Evolutionary conservation across 257 asterid species (phyloP), one percentile per base, ranked within the genome.

Genomic region (Nicotiana tabacum): DNA sequence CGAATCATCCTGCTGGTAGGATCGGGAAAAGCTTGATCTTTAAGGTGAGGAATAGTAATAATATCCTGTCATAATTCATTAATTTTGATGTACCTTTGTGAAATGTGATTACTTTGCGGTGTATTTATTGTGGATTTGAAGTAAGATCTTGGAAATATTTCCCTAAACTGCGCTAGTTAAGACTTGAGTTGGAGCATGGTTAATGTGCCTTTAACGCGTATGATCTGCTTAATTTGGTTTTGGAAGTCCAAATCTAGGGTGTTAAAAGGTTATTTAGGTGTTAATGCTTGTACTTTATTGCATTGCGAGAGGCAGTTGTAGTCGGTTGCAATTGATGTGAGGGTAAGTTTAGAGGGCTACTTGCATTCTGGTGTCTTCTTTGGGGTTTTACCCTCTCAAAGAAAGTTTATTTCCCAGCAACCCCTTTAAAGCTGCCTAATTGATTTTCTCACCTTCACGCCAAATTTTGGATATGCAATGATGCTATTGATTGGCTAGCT

Each of bases 1-100:
- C 95, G 1, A 95, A 95, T 58, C 91, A 89, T 72, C 91, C 91
- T 5, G 89, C 91, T 46, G 91, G 91, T n/a, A 87, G 91, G 81
- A 89, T 89, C 37, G 91, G 91, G 21, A 89, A 89, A 81, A 89
- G 89, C 83, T 86, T 89, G 89, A 89, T 95, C 81, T 94, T 95
- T 81, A 95, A 93, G 98, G 99, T 93, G 70, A 76, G 84, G 78
- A 83, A 77, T n/a, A 6, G 61, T 43, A 72, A 72, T 72, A 12
- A 39, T 30, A 10, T 43, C 12, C 2, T 70, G 9, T 29, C 21
- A 43, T 43, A 43, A 43, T 43, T 43, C 51, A 43, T 72, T 74
- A 24, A 12, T 48, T 35, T 32, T 69, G 46, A 24, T 82, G 64
- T 4, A 37, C 16, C 7, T 1, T 27, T 43, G 60, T 58, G 64